phyloP scores from a whole-genome alignment of 176 grass and related monocot genomes.

The Alloteropsis semialata region DNA sequence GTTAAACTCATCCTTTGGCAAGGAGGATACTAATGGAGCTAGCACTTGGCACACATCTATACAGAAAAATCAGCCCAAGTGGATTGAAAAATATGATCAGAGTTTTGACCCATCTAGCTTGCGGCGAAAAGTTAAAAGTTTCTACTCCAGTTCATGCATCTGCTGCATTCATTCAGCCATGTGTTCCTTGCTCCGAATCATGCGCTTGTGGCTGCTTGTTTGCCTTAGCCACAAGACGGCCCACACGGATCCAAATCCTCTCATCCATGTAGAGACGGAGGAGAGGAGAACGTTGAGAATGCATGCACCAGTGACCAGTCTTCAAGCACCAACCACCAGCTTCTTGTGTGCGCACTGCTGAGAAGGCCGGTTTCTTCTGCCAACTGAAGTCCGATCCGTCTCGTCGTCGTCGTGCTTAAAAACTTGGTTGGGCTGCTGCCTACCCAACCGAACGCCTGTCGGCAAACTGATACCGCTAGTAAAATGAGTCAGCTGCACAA shows the following conservation, averaged over 20 bases:
- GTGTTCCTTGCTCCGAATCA: slow-evolving; percentile 9
- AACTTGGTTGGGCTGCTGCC: slow-evolving; percentile 13
- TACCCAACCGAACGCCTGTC: background rate
- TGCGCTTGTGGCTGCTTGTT: background rate
- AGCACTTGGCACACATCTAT: background rate
- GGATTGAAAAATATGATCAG: background rate
- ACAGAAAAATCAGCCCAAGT: background rate
- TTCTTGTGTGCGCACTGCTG: background rate
- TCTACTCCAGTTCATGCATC: background rate
- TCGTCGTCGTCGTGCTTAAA: background rate
- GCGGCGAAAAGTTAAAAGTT: background rate
- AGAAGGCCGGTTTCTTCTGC: background rate
- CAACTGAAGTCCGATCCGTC: background rate
- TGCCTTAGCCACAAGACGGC: background rate
- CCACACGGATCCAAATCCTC: background rate
- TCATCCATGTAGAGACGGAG: background rate
- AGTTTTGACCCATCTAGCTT: background rate
- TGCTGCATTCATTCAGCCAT: background rate
- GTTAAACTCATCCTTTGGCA: background rate
- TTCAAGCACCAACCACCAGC: background rate
- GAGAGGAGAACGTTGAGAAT: background rate
- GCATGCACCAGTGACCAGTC: background rate
- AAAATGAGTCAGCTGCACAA: too few species aligned
- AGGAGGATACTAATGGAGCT: background rate
- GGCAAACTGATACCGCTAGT: background rate